Evolutionary conservation across 345 rosid genomes (phyloP).

Genomic region (Durio zibethinus): DNA sequence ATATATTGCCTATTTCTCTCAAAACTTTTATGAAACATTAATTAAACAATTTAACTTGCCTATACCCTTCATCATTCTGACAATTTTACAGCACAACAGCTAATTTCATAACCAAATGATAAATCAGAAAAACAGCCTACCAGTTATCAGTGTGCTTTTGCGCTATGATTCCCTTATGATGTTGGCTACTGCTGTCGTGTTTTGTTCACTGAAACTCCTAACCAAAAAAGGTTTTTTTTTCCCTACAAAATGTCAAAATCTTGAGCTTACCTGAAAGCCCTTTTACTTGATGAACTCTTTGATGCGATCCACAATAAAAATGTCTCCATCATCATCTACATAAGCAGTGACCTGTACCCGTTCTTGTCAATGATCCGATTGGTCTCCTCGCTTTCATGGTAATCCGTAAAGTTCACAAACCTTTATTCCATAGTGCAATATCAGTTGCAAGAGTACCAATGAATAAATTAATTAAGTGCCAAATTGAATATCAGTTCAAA

Average conservation of each 20-base stretch:
- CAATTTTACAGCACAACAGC: no score
- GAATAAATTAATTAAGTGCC: neutral
- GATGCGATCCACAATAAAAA: conserved; percentile 89
- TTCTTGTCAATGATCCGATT: conserved; percentile 61
- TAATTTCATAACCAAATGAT: no score
- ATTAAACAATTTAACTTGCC: no score
- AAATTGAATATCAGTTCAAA: neutral
- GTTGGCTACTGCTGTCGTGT: neutral
- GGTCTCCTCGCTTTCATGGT: conserved; percentile 76
- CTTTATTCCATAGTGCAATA: neutral
- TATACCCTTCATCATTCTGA: no score
- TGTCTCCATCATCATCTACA: conserved; percentile 85
- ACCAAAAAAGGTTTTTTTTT: neutral
- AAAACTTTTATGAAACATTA: no score
- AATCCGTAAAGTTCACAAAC: conserved; percentile 38
- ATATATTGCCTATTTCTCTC: no score
- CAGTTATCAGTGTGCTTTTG: no score
- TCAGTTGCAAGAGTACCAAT: neutral
- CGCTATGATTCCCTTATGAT: no score
- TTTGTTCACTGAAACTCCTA: neutral
- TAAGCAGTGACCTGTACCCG: conserved; percentile 86
- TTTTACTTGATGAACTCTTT: conserved; percentile 92
- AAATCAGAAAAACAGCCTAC: neutral
- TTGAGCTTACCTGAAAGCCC: conserved; percentile 77
- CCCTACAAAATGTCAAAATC: neutral